Percentiles rank a stretch among this genome's conserved stretches.
Evolutionary conservation across 441 rosid genomes (phyloP).

Genomic region (Hypseocharis bilobata): DNA sequence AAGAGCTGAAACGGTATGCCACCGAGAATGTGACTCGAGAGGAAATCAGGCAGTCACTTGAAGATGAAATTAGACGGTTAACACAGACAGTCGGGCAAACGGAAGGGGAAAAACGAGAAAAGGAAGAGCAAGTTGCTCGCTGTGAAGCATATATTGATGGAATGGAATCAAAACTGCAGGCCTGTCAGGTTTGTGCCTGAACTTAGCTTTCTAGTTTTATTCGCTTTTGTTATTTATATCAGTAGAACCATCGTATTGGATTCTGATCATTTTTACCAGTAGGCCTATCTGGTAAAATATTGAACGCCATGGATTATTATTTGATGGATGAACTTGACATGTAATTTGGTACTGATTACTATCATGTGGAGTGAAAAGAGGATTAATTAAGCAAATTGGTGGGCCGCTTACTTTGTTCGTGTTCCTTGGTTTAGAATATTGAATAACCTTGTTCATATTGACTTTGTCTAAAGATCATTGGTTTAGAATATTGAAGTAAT

Average conservation of each 20-base stretch:
- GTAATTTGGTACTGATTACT: too few species aligned
- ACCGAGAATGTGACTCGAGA: slow-evolving; percentile 78
- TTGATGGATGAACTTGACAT: too few species aligned
- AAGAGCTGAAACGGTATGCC: slow-evolving; percentile 69
- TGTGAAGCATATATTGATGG: slow-evolving; percentile 92
- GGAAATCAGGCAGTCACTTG: slow-evolving; percentile 78
- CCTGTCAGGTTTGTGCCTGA: slow-evolving; percentile 62
- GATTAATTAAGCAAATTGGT: too few species aligned
- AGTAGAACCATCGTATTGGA: background rate
- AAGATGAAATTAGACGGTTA: slow-evolving; percentile 74
- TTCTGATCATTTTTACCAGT: background rate
- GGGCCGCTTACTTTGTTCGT: too few species aligned
- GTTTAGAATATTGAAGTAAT: background rate
- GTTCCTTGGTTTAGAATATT: too few species aligned
- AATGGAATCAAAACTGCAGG: slow-evolving; percentile 86
- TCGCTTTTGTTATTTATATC: background rate
- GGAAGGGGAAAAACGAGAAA: slow-evolving; percentile 87
- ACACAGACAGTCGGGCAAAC: slow-evolving; percentile 83
- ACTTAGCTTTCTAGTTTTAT: background rate
- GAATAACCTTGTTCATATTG: too few species aligned
- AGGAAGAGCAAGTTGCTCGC: slow-evolving; percentile 83
- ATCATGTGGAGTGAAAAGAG: too few species aligned
- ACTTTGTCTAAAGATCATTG: too few species aligned
- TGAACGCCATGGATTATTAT: background rate
- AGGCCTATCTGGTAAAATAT: background rate